These are phyloP conservation scores for Quercus suber DNA, from an alignment of 306 rosid genomes.

Conservation along the genomic window DNA sequence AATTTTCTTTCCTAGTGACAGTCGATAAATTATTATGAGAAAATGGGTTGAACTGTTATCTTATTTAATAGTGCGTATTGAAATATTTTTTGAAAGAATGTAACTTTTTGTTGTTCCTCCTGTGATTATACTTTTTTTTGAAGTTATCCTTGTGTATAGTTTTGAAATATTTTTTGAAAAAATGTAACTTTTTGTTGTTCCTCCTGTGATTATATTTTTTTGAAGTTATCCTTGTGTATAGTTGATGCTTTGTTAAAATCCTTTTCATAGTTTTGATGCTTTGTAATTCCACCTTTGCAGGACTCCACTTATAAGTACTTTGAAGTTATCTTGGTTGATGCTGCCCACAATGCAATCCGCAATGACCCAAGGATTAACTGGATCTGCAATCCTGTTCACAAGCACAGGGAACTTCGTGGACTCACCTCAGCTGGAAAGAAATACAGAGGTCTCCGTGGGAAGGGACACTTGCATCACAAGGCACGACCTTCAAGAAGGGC, in stretches of 20 bases:
- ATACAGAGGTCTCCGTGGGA: neutral
- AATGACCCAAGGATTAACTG: constrained; percentile 29
- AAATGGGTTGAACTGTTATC: neutral
- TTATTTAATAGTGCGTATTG: neutral
- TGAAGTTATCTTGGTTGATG: constrained; percentile 26
- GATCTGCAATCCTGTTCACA: constrained; percentile 33
- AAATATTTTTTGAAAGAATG: neutral
- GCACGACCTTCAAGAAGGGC: constrained; percentile 11
- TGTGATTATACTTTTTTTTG: no score
- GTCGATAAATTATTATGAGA: no score
- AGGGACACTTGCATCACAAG: neutral
- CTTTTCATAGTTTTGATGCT: neutral
- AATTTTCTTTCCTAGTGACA: no score
- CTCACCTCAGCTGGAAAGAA: constrained; percentile 5
- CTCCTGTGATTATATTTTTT: no score
- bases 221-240: no score
- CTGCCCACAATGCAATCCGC: constrained; percentile 19
- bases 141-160: no score
- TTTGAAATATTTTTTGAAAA: neutral
- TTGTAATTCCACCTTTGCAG: neutral
- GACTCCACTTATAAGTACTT: constrained; percentile 30
- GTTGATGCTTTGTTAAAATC: no score
- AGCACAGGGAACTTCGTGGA: constrained; percentile 25
- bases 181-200: no score
- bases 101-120: no score